Evolutionary conservation across 2,329 filamentous ascomycete species (phyloP).

Genomic region (Escovopsis sp.): DNA sequence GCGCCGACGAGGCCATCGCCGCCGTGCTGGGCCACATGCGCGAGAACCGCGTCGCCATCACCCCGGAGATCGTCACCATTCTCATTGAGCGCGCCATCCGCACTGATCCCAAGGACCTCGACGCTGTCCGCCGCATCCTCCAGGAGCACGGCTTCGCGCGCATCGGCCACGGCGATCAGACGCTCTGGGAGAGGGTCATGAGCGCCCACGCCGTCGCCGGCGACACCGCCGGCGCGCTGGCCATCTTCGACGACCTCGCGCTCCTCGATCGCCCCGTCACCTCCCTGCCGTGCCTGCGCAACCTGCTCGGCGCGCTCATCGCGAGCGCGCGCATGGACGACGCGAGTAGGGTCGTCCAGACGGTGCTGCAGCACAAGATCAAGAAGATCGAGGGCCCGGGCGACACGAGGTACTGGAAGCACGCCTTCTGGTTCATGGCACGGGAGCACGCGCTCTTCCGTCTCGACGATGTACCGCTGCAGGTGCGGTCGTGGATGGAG

Average conservation of each 20-base stretch:
- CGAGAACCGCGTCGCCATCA: conserved; percentile 33
- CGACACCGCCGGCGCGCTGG: conserved; percentile 33
- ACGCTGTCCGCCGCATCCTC: conserved; percentile 45
- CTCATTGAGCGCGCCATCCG: conserved; percentile 54
- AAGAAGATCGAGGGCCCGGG: conserved; percentile 8
- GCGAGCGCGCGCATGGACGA: conserved; percentile 10
- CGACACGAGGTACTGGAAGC: conserved; percentile 27
- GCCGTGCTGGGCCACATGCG: conserved; percentile 50
- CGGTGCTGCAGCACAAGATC: conserved; percentile 15
- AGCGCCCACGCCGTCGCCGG: conserved; percentile 47
- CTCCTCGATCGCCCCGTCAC: conserved; percentile 25
- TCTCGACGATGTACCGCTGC: conserved; percentile 9
- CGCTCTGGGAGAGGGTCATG: conserved; percentile 58
- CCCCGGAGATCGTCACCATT: conserved; percentile 58
- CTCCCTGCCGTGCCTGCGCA: conserved; percentile 27
- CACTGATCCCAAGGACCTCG: conserved; percentile 30
- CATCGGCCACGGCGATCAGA: conserved; percentile 32
- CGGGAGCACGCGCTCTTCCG: conserved; percentile 24
- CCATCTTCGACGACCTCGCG: conserved; percentile 31
- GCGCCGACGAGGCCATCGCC: conserved; percentile 35
- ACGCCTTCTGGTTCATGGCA: conserved; percentile 36
- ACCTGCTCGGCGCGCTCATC: conserved; percentile 24
- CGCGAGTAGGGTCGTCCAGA: conserved; percentile 19
- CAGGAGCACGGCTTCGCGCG: conserved; percentile 33
- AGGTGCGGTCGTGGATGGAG: conserved; percentile 4